Base-by-base conservation (phyloP, 2,329 filamentous ascomycete genomes). In the Madurella mycetomatis region DNA sequence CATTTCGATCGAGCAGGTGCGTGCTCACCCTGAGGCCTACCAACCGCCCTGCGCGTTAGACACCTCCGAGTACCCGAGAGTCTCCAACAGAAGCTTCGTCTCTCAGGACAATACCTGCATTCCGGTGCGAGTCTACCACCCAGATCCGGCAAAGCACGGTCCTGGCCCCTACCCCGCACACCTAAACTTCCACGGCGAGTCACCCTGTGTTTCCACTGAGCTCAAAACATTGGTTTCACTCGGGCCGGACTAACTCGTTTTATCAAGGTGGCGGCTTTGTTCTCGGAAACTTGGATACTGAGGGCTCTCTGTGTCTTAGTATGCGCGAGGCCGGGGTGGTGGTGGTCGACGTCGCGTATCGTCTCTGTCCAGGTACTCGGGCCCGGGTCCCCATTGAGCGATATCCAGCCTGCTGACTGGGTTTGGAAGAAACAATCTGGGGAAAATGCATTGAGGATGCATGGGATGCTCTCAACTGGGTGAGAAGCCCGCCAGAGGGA, bases 271-370 rank as follows among this genome's bases (percentile, higher is more conserved):
- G 71, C 8, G 72, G 72, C 0, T 73, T 71, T 45, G 67, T 72
- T 4, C 53, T 72, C 1, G 72, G 72, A 1, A 65, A 70, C 47
- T 48, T 74, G 48, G 54, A 53, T 2, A 60, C 62, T 13, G 69
- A 73, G 43, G 66, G 65, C 15, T 60, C 63, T 13, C 49, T 72
- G 2, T 73, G 71, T 49, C 56, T 70, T 42, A 68, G 60, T 49
- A 70, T 73, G 69, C 63, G 68, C 0, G 67, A 72, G 12, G 70
- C 69, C 1, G 70, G 70, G 1, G 61, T 74, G 1, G 69, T 66
- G 1, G 68, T 74, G 1, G 60, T 73, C 4, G 72, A 73, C 44
- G 70, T 73, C 25, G 67, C 71, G 49, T 74, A 74, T 56, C 69
- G 71, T 1, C 70, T 69, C 40, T 73, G 70, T 44, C 70, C 70